phyloP scores from a whole-genome alignment of 192 early-diverging fungal species.

The Backusella morwellensis region DNA sequence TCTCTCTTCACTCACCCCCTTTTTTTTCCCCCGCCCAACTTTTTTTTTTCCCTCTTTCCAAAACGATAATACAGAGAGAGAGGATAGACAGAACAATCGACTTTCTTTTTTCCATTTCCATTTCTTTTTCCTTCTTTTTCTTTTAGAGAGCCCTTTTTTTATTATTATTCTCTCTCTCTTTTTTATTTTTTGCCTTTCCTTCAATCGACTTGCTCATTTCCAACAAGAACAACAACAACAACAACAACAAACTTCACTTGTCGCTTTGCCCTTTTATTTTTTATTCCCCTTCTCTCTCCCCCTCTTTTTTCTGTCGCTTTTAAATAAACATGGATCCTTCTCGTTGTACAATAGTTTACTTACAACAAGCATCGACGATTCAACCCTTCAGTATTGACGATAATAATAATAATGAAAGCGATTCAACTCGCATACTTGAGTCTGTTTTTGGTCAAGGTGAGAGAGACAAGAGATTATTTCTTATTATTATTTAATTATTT shows the following conservation, averaged over 20 bases:
- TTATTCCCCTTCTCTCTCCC: not conserved
- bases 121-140: not conserved
- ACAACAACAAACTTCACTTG: not conserved
- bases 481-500: not conserved
- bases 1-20: not conserved
- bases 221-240: not conserved
- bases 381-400: not conserved
- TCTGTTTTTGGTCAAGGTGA: conserved; percentile 17
- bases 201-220: not conserved
- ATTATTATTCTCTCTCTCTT: too few relatives aligned
- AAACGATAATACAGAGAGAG: not conserved
- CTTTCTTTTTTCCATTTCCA: not conserved
- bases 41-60: not conserved
- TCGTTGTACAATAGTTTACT: not conserved
- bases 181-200: too few relatives aligned
- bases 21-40: not conserved
- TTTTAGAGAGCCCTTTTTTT: not conserved
- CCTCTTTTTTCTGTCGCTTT: not conserved
- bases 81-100: not conserved
- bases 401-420: not conserved
- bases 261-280: not conserved
- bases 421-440: not conserved
- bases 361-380: not conserved
- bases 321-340: conserved; percentile 4
- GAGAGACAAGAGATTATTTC: not conserved